Percentiles rank a stretch among this genome's conserved stretches.
These are phyloP conservation scores for Microdochium trichocladiopsis DNA, from an alignment of 2,329 filamentous ascomycete species.

Conservation along the genomic window DNA sequence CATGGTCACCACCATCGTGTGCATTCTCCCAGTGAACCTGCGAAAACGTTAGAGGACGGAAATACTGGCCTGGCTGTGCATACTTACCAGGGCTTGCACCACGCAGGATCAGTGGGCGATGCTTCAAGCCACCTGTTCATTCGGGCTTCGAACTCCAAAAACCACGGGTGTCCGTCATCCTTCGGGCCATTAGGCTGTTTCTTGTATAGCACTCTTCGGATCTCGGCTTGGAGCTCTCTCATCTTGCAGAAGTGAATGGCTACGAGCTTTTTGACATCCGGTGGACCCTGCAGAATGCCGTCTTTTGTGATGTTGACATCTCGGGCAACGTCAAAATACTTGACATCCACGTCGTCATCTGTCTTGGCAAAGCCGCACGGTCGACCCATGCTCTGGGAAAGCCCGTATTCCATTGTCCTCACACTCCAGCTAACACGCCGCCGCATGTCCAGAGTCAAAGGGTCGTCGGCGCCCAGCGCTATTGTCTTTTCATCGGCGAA, in stretches of 20 bases:
- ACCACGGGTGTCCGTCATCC: conserved; percentile 83
- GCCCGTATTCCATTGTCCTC: conserved; percentile 78
- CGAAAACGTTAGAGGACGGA: conserved; percentile 7
- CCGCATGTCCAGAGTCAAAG: conserved; percentile 80
- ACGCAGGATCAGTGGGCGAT: conserved; percentile 60
- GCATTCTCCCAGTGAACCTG: conserved; percentile 63
- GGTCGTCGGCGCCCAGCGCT: conserved; percentile 55
- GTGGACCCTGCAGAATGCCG: conserved; percentile 65
- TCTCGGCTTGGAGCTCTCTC: conserved; percentile 81
- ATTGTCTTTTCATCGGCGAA: conserved; percentile 87
- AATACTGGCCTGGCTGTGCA: neutral
- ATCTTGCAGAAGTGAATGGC: conserved; percentile 93
- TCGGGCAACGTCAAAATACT: conserved; percentile 75
- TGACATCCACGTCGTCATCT: conserved; percentile 76
- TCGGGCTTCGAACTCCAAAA: conserved; percentile 69
- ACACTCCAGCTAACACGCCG: conserved; percentile 84
- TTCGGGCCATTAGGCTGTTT: conserved; percentile 71
- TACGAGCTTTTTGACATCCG: conserved; percentile 77
- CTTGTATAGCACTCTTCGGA: conserved; percentile 78
- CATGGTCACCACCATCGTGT: conserved; percentile 83
- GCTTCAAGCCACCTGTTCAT: conserved; percentile 73
- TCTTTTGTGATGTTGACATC: conserved; percentile 76
- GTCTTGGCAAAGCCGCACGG: conserved; percentile 79
- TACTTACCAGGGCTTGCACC: conserved; percentile 75
- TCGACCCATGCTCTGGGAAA: conserved; percentile 82